phyloP scores from a whole-genome alignment of 2,329 filamentous ascomycete species.

The Apiospora sp. region DNA sequence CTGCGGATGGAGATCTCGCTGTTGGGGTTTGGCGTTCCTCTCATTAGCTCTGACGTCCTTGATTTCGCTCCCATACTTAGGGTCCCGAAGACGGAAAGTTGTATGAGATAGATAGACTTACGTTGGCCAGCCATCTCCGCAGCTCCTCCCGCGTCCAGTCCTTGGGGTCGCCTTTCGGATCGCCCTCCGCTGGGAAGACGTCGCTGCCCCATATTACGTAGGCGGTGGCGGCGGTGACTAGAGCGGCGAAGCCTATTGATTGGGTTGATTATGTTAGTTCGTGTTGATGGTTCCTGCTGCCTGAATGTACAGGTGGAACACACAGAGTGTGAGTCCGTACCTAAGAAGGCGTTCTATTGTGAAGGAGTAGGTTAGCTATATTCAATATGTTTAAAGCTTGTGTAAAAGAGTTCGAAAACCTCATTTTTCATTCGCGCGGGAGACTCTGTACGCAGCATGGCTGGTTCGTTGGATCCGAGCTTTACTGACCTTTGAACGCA shows the following conservation, averaged over 20 bases:
- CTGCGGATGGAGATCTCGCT: conserved; percentile 71
- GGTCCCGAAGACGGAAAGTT: not conserved
- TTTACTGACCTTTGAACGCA: conserved; percentile 71
- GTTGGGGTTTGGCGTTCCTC: not conserved
- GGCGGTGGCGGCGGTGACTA: conserved; percentile 81
- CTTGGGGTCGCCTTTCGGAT: conserved; percentile 78
- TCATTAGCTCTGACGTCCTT: not conserved
- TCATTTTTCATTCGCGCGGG: not conserved
- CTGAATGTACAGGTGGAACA: conserved; percentile 17
- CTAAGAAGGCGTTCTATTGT: conserved; percentile 72
- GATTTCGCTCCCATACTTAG: not conserved
- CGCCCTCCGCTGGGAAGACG: conserved; percentile 77
- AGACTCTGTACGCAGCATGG: too few relatives aligned
- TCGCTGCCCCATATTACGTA: conserved; percentile 89
- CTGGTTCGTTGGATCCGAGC: too few relatives aligned
- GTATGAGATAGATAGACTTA: conserved; percentile 59
- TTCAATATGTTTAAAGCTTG: not conserved
- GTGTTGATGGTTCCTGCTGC: not conserved
- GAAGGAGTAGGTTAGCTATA: conserved; percentile 29
- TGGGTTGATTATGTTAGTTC: conserved; percentile 38
- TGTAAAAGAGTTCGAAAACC: not conserved
- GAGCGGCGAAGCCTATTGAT: conserved; percentile 75
- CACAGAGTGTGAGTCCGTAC: conserved; percentile 49
- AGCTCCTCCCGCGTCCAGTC: conserved; percentile 83
- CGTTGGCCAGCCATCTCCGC: conserved; percentile 79